phyloP scores from a whole-genome alignment of 306 rosid genomes.

The Cajanus cajan region DNA sequence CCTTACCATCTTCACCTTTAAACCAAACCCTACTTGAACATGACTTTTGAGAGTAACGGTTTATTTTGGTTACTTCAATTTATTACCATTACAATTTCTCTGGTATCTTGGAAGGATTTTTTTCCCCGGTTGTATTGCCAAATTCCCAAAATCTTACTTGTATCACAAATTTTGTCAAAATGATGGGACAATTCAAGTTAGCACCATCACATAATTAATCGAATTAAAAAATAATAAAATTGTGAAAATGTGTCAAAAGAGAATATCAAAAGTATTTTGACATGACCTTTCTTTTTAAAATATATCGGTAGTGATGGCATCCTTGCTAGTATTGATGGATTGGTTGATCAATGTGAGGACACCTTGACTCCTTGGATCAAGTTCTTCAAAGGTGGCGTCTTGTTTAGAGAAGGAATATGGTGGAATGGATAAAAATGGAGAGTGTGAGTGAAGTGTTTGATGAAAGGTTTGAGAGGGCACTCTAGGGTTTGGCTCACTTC shows the following conservation, averaged over 20 bases:
- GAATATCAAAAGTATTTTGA: neutral
- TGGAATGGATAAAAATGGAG: no score
- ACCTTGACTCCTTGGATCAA: no score
- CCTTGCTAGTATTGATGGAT: no score
- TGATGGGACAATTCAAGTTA: neutral
- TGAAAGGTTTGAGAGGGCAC: no score
- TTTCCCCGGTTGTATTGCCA: neutral
- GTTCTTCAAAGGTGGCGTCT: no score
- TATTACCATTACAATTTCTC: neutral
- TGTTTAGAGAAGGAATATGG: no score
- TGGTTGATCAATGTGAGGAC: no score
- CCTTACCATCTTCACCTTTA: neutral
- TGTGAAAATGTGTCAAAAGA: neutral
- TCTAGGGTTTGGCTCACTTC: no score
- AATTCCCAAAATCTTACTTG: neutral
- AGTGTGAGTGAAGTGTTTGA: no score
- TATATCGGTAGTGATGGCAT: no score
- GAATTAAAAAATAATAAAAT: neutral
- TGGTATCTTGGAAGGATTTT: neutral
- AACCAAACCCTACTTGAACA: neutral
- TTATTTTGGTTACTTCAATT: neutral
- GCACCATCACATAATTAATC: neutral
- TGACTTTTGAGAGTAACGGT: neutral
- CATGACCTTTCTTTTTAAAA: no score
- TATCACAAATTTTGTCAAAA: neutral